Evolutionary conservation across 73 alveolate genomes (phyloP).

Genomic region (Loxodes magnus): DNA sequence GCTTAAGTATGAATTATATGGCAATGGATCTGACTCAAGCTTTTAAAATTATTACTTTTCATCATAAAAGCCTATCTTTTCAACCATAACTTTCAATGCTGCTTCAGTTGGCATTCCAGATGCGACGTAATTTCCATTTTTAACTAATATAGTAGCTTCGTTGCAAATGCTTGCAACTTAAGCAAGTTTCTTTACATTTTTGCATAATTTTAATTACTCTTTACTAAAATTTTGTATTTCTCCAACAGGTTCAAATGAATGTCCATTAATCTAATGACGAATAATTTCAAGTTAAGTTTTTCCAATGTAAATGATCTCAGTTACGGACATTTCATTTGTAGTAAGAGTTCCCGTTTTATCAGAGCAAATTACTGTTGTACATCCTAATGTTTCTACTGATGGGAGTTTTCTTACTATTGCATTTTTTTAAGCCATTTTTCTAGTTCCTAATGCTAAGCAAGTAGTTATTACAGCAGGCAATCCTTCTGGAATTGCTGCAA

Average conservation of each 20-base stretch:
- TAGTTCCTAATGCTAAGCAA: constrained; percentile 41
- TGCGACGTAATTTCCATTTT: constrained; percentile 21
- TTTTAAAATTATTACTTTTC: constrained; percentile 18
- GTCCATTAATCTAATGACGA: constrained; percentile 49
- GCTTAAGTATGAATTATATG: too few species aligned
- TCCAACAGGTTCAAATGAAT: constrained; percentile 59
- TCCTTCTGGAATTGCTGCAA: constrained; percentile 14
- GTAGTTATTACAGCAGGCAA: constrained; percentile 17
- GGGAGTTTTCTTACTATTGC: constrained; percentile 66
- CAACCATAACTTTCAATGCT: constrained; percentile 82
- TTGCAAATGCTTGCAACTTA: constrained; percentile 35
- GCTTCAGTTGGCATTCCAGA: constrained; percentile 84
- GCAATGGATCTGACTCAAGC: constrained; percentile 3
- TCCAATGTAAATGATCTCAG: constrained; percentile 40
- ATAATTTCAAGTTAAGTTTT: constrained; percentile 13
- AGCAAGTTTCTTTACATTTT: constrained; percentile 27
- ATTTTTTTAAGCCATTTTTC: constrained; percentile 28
- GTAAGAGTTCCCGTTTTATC: constrained; percentile 79
- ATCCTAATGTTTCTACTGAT: constrained; percentile 67
- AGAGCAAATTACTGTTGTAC: constrained; percentile 69
- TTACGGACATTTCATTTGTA: constrained; percentile 36
- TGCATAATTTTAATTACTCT: constrained; percentile 9
- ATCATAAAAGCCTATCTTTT: constrained; percentile 68
- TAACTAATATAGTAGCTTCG: constrained; percentile 22
- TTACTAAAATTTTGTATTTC: constrained; percentile 26